Base-by-base conservation (phyloP, 2,329 filamentous ascomycete genomes). In the Gaeumannomyces sp. region DNA sequence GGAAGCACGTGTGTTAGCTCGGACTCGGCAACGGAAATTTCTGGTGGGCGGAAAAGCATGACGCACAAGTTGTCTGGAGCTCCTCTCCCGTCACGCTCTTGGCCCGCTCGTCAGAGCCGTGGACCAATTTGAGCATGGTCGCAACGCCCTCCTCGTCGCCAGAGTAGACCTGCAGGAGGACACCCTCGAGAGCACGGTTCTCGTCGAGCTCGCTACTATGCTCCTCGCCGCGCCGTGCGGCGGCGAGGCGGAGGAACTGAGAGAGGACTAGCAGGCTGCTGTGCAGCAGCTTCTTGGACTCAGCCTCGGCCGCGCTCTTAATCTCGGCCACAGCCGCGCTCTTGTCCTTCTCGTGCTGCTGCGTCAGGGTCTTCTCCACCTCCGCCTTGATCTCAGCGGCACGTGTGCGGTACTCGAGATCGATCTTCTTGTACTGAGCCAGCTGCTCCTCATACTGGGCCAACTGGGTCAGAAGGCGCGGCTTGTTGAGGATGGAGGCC, bases 101-200 rank as follows among this genome's bases (percentile, higher is more conserved):
- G 2, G 91, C 86, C 66, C 80, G 80, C 68, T 94, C 90, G 19
- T 87, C 81, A 31, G 85, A 82, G 45, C 90, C 91, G 66, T 91
- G 82, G 64, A 93, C 89, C 65, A 96, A 81, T 80, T 91, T 93
- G 72, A 91, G 77, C 78, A 92, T 92, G 65, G 89, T 86, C 64
- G 85, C 79, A 29, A 95, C 90, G 62, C 90, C 91, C 69, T 80
- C 83, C 68, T 90, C 85, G 71, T 94, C 90, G 60, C 91, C 92
- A 60, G 87, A 86, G 76, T 96, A 95, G 38, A 95, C 89, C 66
- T 89, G 84, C 60, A 93, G 81, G 65, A 96, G 81, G 45, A 92
- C 87, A 63, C 91, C 91, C 77, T 96, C 91, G 66, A 95, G 87
- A 50, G 91, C 92, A 76, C 88, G 87, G 76, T 88, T 92, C 79